phyloP scores from a whole-genome alignment of 1,284 basidiomycete genomes.

The Phaffia rhodozyma region DNA sequence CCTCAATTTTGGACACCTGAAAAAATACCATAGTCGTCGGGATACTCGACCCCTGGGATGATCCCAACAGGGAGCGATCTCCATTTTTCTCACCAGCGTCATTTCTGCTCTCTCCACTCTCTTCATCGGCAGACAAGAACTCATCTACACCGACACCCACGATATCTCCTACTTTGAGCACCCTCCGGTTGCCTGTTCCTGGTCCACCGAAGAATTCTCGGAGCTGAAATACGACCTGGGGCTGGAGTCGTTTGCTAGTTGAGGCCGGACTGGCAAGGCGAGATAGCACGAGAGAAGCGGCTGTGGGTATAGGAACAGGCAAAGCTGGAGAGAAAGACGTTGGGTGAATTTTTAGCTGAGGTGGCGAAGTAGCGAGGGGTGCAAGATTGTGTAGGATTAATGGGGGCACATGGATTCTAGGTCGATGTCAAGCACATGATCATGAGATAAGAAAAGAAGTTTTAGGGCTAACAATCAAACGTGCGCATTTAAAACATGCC shows the following conservation, averaged over 20 bases:
- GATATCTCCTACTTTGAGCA: conserved; percentile 64
- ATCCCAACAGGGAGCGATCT: conserved; percentile 7
- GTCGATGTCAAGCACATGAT: neutral
- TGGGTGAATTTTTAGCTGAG: conserved; percentile 19
- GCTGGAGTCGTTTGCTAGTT: conserved; percentile 53
- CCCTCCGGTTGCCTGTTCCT: conserved; percentile 32
- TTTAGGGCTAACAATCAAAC: neutral
- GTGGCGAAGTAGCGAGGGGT: conserved; percentile 3
- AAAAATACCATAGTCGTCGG: neutral
- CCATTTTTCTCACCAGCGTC: conserved; percentile 23
- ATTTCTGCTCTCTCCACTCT: conserved; percentile 27
- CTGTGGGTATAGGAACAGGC: conserved; percentile 50
- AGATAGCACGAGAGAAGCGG: conserved; percentile 57
- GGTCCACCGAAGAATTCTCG: conserved; percentile 50
- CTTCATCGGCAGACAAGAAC: conserved; percentile 12
- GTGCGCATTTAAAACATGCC: no score
- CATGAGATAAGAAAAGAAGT: neutral
- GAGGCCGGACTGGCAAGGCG: conserved; percentile 67
- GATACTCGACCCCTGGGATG: neutral
- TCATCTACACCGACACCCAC: conserved; percentile 53
- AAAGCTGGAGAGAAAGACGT: conserved; percentile 21
- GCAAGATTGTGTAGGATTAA: neutral
- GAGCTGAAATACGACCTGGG: conserved; percentile 50
- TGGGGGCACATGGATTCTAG: neutral
- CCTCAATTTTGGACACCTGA: neutral